Base-by-base conservation (phyloP, 2,329 filamentous ascomycete genomes). In the Pseudocercospora fuligena region DNA sequence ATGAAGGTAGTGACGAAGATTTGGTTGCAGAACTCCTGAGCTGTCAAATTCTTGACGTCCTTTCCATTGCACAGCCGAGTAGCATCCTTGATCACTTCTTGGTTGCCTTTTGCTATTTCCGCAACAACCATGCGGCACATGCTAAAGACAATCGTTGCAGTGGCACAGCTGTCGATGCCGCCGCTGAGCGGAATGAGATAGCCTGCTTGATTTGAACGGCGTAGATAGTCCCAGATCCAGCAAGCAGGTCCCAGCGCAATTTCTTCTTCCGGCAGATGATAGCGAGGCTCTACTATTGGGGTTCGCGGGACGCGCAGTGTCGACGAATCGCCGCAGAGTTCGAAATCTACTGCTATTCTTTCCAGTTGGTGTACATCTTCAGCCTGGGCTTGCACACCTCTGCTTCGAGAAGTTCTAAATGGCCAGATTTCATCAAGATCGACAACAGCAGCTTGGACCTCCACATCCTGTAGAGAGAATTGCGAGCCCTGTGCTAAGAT, bases 351-450 rank as follows among this genome's bases (percentile, higher is more conserved):
- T 60, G 80, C 77, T 9, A 84, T 78, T 1, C 81, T 77, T 66
- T 81, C 75, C 36, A 89, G 88, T 7, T 79, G 75, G 27, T 80
- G 78, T 0, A 81, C 78, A 2, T 80, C 77, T 2, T 76, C 70
- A 47, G 63, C 77, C 74, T 86, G 83, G 7, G 87, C 85, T 74
- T 92, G 90, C 23, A 87, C 74, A 6, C 85, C 85, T 62, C 88
- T 82, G 12, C 85, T 86, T 8, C 85, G 82, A 0, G 82, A 80
- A n/a, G 80, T 86, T 0, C 90, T 82, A 72, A 84, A 89, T 0
- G 84, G 81, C 33, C 90, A 82, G 5, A 94, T 90, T 69, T 92
- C 88, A 73, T 94, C 92, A 1, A 89, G 76, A 64, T 89, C 87
- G 0, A 87, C 83, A 0, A 85, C 82, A 0, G 85, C 86, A 3